phyloP scores from a whole-genome alignment of 345 rosid species.

The Laguncularia racemosa region DNA sequence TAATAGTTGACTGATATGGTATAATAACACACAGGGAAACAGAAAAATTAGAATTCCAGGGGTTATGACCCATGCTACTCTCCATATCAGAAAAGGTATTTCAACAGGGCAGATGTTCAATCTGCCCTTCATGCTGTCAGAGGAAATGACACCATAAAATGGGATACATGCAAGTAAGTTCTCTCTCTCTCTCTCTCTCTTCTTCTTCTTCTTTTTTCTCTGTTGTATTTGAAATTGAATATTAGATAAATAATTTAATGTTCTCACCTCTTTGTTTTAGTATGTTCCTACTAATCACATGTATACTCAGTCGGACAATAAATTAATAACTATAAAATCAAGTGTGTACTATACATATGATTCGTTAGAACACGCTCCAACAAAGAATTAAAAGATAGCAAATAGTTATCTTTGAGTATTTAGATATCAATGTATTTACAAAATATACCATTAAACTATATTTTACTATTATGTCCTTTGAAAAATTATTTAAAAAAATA shows the following conservation, averaged over 20 bases:
- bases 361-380: no score
- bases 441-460: no score
- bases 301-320: no score
- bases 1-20: neutral
- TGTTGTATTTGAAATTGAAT: neutral
- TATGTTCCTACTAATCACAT: neutral
- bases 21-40: slow-evolving; percentile 7
- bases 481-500: no score
- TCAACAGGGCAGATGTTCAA: slow-evolving; percentile 46
- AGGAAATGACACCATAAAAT: slow-evolving; percentile 18
- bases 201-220: no score
- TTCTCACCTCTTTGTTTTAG: neutral
- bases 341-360: no score
- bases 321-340: no score
- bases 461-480: no score
- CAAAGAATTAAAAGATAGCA: no score
- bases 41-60: slow-evolving; percentile 35
- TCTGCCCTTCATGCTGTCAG: slow-evolving; percentile 38
- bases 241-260: neutral
- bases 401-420: no score
- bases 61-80: slow-evolving; percentile 53
- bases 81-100: slow-evolving; percentile 27
- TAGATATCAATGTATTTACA: no score
- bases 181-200: no score
- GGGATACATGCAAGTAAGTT: slow-evolving; percentile 47